Evolutionary conservation across 768 basidiomycete genomes (phyloP).

Genomic region (Russula lepida): DNA sequence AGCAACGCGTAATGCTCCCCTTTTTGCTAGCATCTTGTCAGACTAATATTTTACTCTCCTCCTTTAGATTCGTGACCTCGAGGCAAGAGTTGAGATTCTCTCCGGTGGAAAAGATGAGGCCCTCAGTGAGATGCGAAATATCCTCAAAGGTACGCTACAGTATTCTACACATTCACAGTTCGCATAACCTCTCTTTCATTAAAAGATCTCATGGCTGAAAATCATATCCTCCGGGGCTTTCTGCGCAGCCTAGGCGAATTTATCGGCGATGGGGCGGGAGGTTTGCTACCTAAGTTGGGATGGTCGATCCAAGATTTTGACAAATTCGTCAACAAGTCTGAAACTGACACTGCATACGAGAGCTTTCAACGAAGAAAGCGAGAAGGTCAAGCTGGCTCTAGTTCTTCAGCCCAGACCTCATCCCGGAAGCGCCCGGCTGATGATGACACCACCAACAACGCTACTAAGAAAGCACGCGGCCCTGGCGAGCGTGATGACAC

Average conservation of each 20-base stretch:
- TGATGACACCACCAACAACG: slow-evolving; percentile 32
- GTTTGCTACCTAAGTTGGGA: slow-evolving; percentile 67
- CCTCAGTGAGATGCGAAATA: slow-evolving; percentile 70
- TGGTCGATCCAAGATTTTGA: slow-evolving; percentile 75
- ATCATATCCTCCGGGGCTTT: slow-evolving; percentile 72
- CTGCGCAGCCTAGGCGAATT: slow-evolving; percentile 69
- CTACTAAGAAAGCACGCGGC: slow-evolving; percentile 50
- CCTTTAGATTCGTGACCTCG: slow-evolving; percentile 82
- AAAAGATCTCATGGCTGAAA: slow-evolving; percentile 82
- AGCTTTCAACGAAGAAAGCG: slow-evolving; percentile 70
- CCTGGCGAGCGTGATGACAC: slow-evolving; percentile 32
- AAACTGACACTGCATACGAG: slow-evolving; percentile 92
- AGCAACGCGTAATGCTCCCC: slow-evolving; percentile 53
- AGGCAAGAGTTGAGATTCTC: slow-evolving; percentile 89
- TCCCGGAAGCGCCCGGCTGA: slow-evolving; percentile 50
- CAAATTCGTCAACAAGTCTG: slow-evolving; percentile 72
- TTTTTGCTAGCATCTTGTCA: neutral
- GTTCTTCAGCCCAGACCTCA: slow-evolving; percentile 24
- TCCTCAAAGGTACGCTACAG: slow-evolving; percentile 54
- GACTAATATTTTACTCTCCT: neutral
- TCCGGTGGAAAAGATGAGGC: slow-evolving; percentile 91
- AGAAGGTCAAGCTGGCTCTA: slow-evolving; percentile 26
- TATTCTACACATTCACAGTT: neutral
- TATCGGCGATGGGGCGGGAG: slow-evolving; percentile 81
- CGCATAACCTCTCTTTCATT: neutral